Evolutionary conservation across 2,329 filamentous ascomycete genomes (phyloP).

Genomic region (Elsinoe fawcettii): DNA sequence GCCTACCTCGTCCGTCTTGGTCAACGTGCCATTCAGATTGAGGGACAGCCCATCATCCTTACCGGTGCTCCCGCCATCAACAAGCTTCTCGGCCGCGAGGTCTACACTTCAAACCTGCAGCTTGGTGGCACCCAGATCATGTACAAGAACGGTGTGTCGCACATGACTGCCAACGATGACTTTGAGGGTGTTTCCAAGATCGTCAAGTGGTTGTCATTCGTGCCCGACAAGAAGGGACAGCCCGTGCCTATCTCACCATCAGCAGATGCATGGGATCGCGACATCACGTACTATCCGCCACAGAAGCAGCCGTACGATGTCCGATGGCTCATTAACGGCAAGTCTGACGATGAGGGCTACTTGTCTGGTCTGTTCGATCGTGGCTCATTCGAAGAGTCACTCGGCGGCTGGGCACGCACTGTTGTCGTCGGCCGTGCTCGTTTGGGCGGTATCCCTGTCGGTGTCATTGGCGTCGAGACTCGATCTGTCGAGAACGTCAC

Average conservation of each 20-base stretch:
- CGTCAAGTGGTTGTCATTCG: slow-evolving; percentile 94
- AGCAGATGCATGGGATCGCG: slow-evolving; percentile 84
- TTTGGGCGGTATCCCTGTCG: slow-evolving; percentile 93
- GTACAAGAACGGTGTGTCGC: slow-evolving; percentile 99
- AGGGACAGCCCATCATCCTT: slow-evolving; percentile 97
- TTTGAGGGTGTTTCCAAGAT: slow-evolving; percentile 98
- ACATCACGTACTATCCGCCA: slow-evolving; percentile 72
- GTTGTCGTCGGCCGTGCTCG: slow-evolving; percentile 95
- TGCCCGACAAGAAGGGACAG: slow-evolving; percentile 88
- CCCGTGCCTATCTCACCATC: slow-evolving; percentile 88
- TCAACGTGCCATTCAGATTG: slow-evolving; percentile 96
- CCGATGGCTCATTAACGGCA: slow-evolving; percentile 84
- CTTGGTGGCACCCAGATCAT: slow-evolving; percentile 99
- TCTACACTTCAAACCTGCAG: slow-evolving; percentile 98
- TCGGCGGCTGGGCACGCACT: slow-evolving; percentile 93
- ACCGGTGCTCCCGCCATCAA: slow-evolving; percentile 96
- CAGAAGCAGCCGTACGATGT: slow-evolving; percentile 86
- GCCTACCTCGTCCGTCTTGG: slow-evolving; percentile 97
- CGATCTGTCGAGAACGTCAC: slow-evolving; percentile 94
- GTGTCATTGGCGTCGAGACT: slow-evolving; percentile 95
- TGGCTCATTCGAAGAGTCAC: slow-evolving; percentile 91
- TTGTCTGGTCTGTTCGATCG: slow-evolving; percentile 90
- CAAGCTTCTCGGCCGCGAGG: slow-evolving; percentile 94
- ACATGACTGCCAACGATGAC: slow-evolving; percentile 96
- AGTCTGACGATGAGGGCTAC: slow-evolving; percentile 78